A percentile compares a stretch with the other conserved stretches of the same genome.
Evolutionary conservation across 1,284 basidiomycete species (phyloP).

Genomic region (Ganoderma sinense): DNA sequence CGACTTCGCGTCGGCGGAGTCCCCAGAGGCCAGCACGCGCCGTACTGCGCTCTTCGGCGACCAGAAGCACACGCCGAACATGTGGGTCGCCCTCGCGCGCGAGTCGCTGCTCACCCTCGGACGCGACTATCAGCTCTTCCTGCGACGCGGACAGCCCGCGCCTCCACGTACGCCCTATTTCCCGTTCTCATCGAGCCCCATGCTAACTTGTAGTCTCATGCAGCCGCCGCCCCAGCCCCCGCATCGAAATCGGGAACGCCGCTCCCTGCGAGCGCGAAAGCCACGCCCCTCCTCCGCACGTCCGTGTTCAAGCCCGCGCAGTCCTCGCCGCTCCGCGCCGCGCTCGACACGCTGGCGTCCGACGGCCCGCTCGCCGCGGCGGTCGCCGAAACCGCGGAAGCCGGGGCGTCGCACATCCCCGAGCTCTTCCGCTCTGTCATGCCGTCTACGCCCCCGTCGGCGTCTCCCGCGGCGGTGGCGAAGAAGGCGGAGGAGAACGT

Average conservation of each 20-base stretch:
- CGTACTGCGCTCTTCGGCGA: constrained; percentile 72
- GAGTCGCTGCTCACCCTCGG: constrained; percentile 69
- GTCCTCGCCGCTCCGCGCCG: constrained; percentile 54
- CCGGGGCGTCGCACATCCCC: constrained; percentile 55
- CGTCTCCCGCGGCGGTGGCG: constrained; percentile 24
- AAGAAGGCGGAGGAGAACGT: too few relatives aligned
- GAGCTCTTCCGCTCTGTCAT: constrained; percentile 64
- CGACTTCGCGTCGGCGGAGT: constrained; percentile 51
- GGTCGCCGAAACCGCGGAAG: constrained; percentile 53
- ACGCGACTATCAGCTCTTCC: constrained; percentile 67
- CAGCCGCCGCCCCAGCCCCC: constrained; percentile 34
- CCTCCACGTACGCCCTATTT: constrained; percentile 36
- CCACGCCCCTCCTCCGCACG: constrained; percentile 54
- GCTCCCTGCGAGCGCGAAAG: constrained; percentile 33
- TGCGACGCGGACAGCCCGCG: constrained; percentile 57
- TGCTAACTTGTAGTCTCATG: constrained; percentile 3
- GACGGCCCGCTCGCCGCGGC: constrained; percentile 62
- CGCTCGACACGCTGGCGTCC: constrained; percentile 62
- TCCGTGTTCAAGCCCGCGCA: constrained; percentile 52
- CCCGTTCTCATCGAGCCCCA: constrained; percentile 4
- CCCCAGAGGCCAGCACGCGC: constrained; percentile 45
- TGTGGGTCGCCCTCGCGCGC: constrained; percentile 69
- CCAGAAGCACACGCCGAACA: constrained; percentile 67
- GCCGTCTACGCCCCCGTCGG: constrained; percentile 40
- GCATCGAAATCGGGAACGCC: constrained; percentile 31